These are phyloP conservation scores for Rhizophora mangle DNA, from an alignment of 345 rosid genomes.

Conservation along the genomic window DNA sequence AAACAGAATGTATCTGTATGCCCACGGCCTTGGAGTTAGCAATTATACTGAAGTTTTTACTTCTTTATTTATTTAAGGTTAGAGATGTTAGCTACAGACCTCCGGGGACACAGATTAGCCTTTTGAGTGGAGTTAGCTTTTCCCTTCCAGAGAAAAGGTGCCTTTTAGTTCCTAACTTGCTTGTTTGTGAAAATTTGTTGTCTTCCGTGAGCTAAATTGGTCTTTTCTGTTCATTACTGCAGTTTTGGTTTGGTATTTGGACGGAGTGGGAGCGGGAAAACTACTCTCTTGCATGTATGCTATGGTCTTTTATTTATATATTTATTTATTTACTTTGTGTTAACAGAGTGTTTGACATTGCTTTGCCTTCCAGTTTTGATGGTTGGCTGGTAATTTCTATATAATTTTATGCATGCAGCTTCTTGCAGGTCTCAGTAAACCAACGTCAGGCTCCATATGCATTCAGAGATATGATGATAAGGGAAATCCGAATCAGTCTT, in stretches of 20 bases:
- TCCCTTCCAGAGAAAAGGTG: slow-evolving; percentile 78
- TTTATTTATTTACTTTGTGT: background rate
- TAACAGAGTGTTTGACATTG: slow-evolving; percentile 7
- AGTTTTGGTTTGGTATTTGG: slow-evolving; percentile 97
- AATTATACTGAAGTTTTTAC: background rate
- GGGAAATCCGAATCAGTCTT: slow-evolving; percentile 45
- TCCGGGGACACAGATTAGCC: slow-evolving; percentile 73
- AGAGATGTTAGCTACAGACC: slow-evolving; percentile 69
- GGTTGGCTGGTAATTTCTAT: background rate
- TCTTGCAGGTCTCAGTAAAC: slow-evolving; percentile 85
- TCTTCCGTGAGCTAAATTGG: slow-evolving; percentile 7
- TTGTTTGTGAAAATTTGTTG: background rate
- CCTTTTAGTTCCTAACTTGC: slow-evolving; percentile 4
- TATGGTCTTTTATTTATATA: background rate
- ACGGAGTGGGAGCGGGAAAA: slow-evolving; percentile 94
- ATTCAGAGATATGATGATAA: slow-evolving; percentile 58
- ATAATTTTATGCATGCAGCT: slow-evolving; percentile 42
- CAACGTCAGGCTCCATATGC: slow-evolving; percentile 78
- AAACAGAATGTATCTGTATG: too few species aligned
- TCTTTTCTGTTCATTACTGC: slow-evolving; percentile 21
- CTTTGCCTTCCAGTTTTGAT: background rate
- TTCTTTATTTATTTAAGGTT: slow-evolving; percentile 35
- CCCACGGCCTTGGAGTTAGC: too few species aligned
- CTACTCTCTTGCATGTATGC: slow-evolving; percentile 81
- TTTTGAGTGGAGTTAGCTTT: slow-evolving; percentile 66